These are phyloP conservation scores for Raffaelea arxii DNA, from an alignment of 2,329 filamentous ascomycete species.

Conservation along the genomic window DNA sequence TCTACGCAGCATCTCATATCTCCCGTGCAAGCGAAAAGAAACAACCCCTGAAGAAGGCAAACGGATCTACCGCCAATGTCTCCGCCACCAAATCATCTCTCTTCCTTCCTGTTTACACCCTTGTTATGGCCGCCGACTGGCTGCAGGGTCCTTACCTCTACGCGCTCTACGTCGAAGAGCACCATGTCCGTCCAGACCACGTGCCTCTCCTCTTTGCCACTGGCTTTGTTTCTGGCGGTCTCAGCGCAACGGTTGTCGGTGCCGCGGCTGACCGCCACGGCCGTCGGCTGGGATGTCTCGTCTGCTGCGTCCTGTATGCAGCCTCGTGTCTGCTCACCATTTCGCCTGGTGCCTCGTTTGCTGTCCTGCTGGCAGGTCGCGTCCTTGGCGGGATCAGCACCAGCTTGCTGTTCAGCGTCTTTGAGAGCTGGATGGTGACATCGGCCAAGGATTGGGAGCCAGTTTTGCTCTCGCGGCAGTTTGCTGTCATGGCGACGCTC, in stretches of 20 bases:
- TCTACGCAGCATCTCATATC: conserved; percentile 13
- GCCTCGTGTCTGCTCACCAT: conserved; percentile 36
- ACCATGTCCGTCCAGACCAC: conserved; percentile 16
- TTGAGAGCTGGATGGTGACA: conserved; percentile 53
- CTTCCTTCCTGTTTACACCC: conserved; percentile 34
- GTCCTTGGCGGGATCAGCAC: conserved; percentile 44
- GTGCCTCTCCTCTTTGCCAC: conserved; percentile 31
- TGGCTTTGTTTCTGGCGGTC: conserved; percentile 33
- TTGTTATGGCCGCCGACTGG: conserved; percentile 42
- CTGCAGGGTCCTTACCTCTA: conserved; percentile 28
- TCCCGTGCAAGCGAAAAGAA: neutral
- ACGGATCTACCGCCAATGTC: neutral
- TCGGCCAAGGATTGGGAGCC: too few relatives aligned
- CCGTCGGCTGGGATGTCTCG: conserved; percentile 40
- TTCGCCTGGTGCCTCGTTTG: conserved; percentile 18
- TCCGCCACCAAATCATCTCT: conserved; percentile 5
- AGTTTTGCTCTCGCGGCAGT: conserved; percentile 38
- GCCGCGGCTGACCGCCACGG: conserved; percentile 39
- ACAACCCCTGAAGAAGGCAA: conserved; percentile 5
- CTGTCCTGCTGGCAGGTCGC: conserved; percentile 40
- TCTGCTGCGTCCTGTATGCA: conserved; percentile 44
- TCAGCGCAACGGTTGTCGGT: conserved; percentile 36
- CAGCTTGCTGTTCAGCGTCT: conserved; percentile 47
- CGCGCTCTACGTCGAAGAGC: conserved; percentile 24
- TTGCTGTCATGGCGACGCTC: conserved; percentile 39